Evolutionary conservation across 495 filamentous ascomycete genomes (phyloP), one percentile per base, ranked within the genome.

Genomic region (Peziza echinospora): DNA sequence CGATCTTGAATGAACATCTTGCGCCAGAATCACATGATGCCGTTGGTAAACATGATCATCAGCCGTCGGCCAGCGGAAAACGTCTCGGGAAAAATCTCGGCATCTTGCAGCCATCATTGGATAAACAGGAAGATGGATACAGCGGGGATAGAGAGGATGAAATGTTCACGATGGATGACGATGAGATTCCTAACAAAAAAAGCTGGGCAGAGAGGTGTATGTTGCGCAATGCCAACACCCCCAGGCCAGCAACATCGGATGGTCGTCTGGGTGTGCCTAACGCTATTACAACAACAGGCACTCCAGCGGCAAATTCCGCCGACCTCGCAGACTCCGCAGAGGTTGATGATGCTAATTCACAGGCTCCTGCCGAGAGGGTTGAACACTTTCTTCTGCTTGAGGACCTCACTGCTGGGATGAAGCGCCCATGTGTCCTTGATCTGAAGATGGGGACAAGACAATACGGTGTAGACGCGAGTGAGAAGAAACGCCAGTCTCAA

Each of bases 371-470:
- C 49, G 74, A 79, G 46, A 71, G 87, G 13, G 80, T 89, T 21
- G 81, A 93, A 58, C 87, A 86, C 54, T 97, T 97, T 62, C 68
- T 97, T 6, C 69, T 97, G 0, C 67, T 97, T n/a, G 89, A 97
- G 63, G 89, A 97, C 59, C 72, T 97, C 24, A 97, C 89, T 2
- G 82, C 89, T 5, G 89, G 89, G 26, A 94, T 97, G 87, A 82
- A 81, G 57, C 78, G 80, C 25, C 89, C 89, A 10, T 96, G 89
- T 63, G 89, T 94, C 34, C 77, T 97, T 54, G 89, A 97, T 62
- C 68, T 97, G 49, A 97, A 97, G 62, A 97, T 97, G 89, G 89
- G 89, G 9, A 97, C 89, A n/a, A 76, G 89, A 3, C 89, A 97
- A 60, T 94, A 94, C 62, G 89, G 89, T 11, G 72, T 94, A n/a